Evolutionary conservation across 2,329 filamentous ascomycete genomes (phyloP).

Genomic region (Diplodia sapinea): DNA sequence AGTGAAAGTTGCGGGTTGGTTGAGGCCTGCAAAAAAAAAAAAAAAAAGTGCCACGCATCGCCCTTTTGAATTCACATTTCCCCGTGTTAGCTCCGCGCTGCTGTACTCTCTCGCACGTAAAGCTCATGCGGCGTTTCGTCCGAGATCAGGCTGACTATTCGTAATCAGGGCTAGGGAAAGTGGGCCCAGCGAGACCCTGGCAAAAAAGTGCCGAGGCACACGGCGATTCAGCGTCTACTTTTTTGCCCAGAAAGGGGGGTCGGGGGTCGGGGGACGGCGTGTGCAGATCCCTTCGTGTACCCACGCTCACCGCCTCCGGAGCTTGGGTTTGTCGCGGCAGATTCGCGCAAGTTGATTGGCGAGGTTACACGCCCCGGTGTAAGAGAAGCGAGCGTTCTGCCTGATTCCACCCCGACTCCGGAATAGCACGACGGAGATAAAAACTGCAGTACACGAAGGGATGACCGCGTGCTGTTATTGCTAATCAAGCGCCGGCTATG

Average conservation of each 20-base stretch:
- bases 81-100: background rate
- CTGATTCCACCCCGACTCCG: no score
- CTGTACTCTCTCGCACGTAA: background rate
- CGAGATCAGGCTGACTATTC: background rate
- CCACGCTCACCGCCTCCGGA: no score
- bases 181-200: background rate
- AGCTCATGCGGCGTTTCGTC: conserved; percentile 1
- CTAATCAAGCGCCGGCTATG: conserved; percentile 1
- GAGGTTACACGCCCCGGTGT: no score
- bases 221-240: background rate
- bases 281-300: no score
- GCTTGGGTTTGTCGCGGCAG: no score
- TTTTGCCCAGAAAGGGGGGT: background rate
- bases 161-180: conserved; percentile 9
- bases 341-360: no score
- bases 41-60: background rate
- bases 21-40: background rate
- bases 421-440: no score
- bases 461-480: background rate
- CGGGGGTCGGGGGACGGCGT: background rate
- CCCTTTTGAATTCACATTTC: background rate
- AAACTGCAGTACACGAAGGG: no score
- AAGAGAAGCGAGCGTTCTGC: no score
- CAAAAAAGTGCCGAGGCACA: conserved; percentile 18
- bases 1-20: background rate